A percentile compares a stretch with the other conserved stretches of the same genome.
Conservation (phyloP, 192 early-diverging fungal species). For the Spizellomyces sp. region DNA sequence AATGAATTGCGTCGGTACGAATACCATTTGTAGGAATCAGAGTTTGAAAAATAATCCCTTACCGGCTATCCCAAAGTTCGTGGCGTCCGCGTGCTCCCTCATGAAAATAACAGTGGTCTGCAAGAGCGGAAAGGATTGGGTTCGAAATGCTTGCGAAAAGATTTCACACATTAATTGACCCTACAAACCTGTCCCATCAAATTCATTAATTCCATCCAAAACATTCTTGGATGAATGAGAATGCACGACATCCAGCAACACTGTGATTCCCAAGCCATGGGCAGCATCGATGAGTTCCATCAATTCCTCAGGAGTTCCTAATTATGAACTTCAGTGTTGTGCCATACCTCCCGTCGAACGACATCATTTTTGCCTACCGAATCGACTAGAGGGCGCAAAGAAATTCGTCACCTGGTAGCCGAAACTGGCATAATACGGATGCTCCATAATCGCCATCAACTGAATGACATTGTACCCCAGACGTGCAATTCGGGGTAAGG, state of each 20-base stretch:
- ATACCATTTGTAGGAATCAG: not conserved
- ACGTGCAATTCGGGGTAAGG: constrained; percentile 82
- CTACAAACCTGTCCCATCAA: constrained; percentile 76
- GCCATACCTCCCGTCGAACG: too few species aligned
- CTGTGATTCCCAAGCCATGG: constrained; percentile 83
- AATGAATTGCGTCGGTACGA: too few species aligned
- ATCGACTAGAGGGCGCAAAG: constrained; percentile 91
- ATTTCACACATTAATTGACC: not conserved
- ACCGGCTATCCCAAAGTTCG: constrained; percentile 82
- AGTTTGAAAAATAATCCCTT: constrained; percentile 10
- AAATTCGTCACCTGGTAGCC: constrained; percentile 98
- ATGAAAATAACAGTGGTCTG: constrained; percentile 96
- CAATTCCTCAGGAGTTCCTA: constrained; percentile 86
- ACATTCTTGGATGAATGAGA: constrained; percentile 96
- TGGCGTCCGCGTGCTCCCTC: constrained; percentile 81
- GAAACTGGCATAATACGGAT: constrained; percentile 97
- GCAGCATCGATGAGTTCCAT: constrained; percentile 91
- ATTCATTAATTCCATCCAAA: constrained; percentile 90
- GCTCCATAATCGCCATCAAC: constrained; percentile 92
- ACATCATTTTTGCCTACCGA: constrained; percentile 49
- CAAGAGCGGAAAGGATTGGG: not conserved
- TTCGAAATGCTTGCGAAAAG: too few species aligned
- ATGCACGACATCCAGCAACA: constrained; percentile 94
- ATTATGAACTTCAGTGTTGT: too few species aligned
- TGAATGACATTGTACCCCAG: constrained; percentile 66